Percentiles rank a stretch among this genome's conserved stretches.
Conservation (phyloP, 1,284 basidiomycete species). For the Mixia osmundae region DNA sequence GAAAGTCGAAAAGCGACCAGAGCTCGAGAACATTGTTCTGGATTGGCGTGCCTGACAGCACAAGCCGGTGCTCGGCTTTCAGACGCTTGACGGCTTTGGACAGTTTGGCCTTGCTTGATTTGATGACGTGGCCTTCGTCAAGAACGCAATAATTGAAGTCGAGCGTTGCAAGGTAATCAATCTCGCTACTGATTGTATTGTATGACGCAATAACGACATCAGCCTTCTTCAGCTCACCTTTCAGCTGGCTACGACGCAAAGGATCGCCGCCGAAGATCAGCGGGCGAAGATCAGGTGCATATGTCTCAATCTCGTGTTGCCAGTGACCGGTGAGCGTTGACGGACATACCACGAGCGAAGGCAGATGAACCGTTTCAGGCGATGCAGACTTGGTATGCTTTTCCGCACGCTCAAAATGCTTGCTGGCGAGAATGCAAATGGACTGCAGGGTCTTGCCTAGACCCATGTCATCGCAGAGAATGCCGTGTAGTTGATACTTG, state of each 20-base stretch:
- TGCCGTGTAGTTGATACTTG: slow-evolving; percentile 87
- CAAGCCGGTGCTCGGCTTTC: slow-evolving; percentile 70
- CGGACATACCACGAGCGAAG: slow-evolving; percentile 87
- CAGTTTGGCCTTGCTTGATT: slow-evolving; percentile 93
- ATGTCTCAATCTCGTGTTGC: slow-evolving; percentile 93
- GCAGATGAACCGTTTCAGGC: slow-evolving; percentile 60
- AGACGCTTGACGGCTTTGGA: slow-evolving; percentile 88
- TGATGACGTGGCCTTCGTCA: slow-evolving; percentile 97
- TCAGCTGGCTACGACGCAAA: slow-evolving; percentile 51
- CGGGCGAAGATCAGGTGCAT: slow-evolving; percentile 60
- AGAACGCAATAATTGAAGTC: slow-evolving; percentile 92
- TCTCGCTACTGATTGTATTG: slow-evolving; percentile 90
- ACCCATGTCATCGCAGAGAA: slow-evolving; percentile 98
- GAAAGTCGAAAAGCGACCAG: slow-evolving; percentile 96
- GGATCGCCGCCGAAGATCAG: slow-evolving; percentile 77
- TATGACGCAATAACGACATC: slow-evolving; percentile 94
- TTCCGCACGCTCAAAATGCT: slow-evolving; percentile 65
- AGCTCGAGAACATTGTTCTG: slow-evolving; percentile 97
- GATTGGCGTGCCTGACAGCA: slow-evolving; percentile 91
- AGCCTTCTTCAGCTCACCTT: slow-evolving; percentile 40
- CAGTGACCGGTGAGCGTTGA: slow-evolving; percentile 95
- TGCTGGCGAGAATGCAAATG: slow-evolving; percentile 87
- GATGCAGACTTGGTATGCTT: slow-evolving; percentile 42
- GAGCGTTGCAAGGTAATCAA: slow-evolving; percentile 43
- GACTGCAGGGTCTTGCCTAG: slow-evolving; percentile 96